phyloP scores from a whole-genome alignment of 345 rosid species.

The Trapa incisa region DNA sequence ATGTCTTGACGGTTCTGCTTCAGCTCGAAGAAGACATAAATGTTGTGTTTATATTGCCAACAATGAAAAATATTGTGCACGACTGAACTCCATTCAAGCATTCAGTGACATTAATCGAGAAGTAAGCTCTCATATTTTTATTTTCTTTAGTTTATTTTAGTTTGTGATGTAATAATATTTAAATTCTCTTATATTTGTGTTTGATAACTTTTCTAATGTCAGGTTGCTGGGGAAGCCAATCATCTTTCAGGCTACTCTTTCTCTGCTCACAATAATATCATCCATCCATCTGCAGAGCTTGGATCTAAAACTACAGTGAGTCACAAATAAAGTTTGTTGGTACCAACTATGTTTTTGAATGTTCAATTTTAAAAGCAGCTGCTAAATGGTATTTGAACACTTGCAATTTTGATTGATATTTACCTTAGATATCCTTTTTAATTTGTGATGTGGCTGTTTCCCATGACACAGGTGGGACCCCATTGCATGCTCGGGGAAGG shows the following conservation, averaged over 20 bases:
- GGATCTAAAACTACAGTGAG: conserved; percentile 88
- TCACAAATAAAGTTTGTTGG: background rate
- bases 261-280: conserved; percentile 65
- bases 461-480: conserved; percentile 60
- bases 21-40: conserved; percentile 53
- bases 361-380: background rate
- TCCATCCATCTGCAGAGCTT: conserved; percentile 69
- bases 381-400: background rate
- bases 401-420: background rate
- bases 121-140: conserved; percentile 32
- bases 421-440: background rate
- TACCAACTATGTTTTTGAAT: background rate
- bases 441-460: background rate
- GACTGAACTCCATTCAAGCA: conserved; percentile 82
- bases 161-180: background rate
- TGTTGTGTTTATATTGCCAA: conserved; percentile 87
- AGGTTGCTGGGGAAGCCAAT: conserved; percentile 83
- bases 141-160: background rate
- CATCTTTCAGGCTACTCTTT: conserved; percentile 74
- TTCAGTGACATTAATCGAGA: conserved; percentile 85
- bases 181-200: background rate
- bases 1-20: conserved; percentile 23
- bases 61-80: conserved; percentile 56
- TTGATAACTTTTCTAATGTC: conserved; percentile 10
- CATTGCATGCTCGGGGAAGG: conserved; percentile 92